phyloP scores from a whole-genome alignment of 495 filamentous ascomycete species.

The Astrothelium subdiscretum region DNA sequence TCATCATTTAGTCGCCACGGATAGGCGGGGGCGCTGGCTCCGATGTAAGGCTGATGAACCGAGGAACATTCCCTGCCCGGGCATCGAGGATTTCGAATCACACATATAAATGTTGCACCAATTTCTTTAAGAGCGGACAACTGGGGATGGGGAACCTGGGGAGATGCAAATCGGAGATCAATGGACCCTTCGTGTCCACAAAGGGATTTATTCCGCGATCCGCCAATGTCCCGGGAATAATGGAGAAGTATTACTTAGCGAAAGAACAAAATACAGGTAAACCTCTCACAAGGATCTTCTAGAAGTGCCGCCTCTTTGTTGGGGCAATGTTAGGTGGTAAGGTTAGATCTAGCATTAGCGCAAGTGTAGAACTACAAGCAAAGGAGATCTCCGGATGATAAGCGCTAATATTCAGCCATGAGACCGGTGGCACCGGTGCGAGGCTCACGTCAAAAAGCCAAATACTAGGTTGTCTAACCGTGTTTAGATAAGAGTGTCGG shows the following conservation, averaged over 20 bases:
- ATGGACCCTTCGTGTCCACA: neutral
- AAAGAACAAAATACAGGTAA: neutral
- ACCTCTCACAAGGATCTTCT: neutral
- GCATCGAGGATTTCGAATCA: neutral
- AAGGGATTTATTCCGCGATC: neutral
- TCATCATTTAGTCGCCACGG: neutral
- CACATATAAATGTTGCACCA: neutral
- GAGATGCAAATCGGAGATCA: neutral
- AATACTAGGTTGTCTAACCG: too few relatives aligned
- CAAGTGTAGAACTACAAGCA: neutral
- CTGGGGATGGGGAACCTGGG: neutral
- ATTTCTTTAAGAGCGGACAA: neutral
- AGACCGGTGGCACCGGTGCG: neutral
- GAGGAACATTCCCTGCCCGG: neutral
- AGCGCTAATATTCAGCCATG: neutral
- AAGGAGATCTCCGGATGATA: neutral
- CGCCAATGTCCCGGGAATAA: neutral
- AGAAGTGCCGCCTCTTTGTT: neutral
- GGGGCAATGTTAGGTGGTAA: neutral
- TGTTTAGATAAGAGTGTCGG: neutral
- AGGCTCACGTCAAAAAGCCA: neutral
- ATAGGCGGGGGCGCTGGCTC: neutral
- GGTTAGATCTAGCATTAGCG: neutral
- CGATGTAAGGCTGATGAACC: neutral
- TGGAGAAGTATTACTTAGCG: neutral